Evolutionary conservation across 306 rosid species (phyloP).

Genomic region (Fagus sylvatica): DNA sequence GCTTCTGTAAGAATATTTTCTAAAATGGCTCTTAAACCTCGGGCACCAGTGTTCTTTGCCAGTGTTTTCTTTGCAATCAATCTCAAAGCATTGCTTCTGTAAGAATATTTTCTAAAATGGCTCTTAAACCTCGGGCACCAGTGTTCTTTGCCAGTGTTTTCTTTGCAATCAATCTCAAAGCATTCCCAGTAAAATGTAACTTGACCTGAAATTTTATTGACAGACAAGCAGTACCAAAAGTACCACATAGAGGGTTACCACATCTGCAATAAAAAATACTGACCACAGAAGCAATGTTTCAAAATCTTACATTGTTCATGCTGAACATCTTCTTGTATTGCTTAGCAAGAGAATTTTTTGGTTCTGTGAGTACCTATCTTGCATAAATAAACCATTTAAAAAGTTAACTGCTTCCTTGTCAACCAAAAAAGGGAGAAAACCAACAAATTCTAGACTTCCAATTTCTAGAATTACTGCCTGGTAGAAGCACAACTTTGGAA

Average conservation of each 20-base stretch:
- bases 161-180: conserved; percentile 63
- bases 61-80: conserved; percentile 70
- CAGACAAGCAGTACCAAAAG: conserved; percentile 9
- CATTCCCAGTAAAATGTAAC: conserved; percentile 55
- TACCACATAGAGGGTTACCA: conserved; percentile 3
- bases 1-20: conserved; percentile 68
- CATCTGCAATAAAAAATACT: not conserved
- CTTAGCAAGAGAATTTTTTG: conserved; percentile 70
- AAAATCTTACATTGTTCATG: conserved; percentile 60
- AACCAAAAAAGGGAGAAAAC: not conserved
- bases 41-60: conserved; percentile 73
- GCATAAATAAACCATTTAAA: conserved; percentile 13
- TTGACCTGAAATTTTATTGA: conserved; percentile 47
- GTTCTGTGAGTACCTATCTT: conserved; percentile 59
- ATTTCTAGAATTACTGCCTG: conserved; percentile 1
- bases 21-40: conserved; percentile 66
- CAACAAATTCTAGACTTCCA: not conserved
- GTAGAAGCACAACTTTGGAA: not conserved
- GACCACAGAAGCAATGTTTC: conserved; percentile 15
- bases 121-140: conserved; percentile 75
- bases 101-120: conserved; percentile 62
- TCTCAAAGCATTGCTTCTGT: conserved; percentile 64
- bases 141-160: conserved; percentile 72
- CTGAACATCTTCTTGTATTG: conserved; percentile 73
- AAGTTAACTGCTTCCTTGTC: conserved; percentile 8